These are phyloP conservation scores for Lentinula raphanica DNA, from an alignment of 768 basidiomycete species.

Conservation along the genomic window DNA sequence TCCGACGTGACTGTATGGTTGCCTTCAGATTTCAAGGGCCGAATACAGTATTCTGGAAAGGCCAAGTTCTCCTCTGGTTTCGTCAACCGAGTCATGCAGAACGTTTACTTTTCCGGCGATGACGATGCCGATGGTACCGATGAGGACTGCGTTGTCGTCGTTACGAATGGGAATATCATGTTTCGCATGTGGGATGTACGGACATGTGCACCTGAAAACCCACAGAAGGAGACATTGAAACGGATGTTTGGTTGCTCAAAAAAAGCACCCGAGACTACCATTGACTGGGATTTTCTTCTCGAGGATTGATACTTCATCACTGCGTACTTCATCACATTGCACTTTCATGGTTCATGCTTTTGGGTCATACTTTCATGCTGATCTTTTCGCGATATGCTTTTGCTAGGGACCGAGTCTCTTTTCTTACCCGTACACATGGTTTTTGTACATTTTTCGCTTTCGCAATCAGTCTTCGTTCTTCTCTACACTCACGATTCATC, in stretches of 20 bases:
- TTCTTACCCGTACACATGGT: not conserved
- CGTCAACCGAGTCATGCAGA: slow-evolving; percentile 57
- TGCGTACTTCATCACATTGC: no score
- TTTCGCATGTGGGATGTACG: slow-evolving; percentile 81
- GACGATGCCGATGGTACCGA: slow-evolving; percentile 27
- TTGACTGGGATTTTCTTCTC: slow-evolving; percentile 78
- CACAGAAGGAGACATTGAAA: slow-evolving; percentile 56
- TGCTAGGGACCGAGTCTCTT: no score
- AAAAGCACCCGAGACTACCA: slow-evolving; percentile 48
- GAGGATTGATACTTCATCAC: slow-evolving; percentile 43
- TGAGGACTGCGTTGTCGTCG: slow-evolving; percentile 60
- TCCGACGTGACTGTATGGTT: slow-evolving; percentile 74
- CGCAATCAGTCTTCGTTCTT: not conserved
- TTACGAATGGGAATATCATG: slow-evolving; percentile 54
- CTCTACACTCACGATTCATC: not conserved
- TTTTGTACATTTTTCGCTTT: not conserved
- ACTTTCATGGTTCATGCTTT: not conserved
- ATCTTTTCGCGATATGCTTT: not conserved
- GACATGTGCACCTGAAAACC: slow-evolving; percentile 57
- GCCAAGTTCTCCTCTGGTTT: slow-evolving; percentile 67
- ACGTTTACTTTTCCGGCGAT: slow-evolving; percentile 43
- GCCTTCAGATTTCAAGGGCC: slow-evolving; percentile 74
- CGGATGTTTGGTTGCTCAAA: slow-evolving; percentile 57
- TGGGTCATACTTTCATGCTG: not conserved
- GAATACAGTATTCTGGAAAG: slow-evolving; percentile 50